Evolutionary conservation across 805 yeast genomes (phyloP), one percentile per base, ranked within the genome.

Genomic region (Candida golubevii): DNA sequence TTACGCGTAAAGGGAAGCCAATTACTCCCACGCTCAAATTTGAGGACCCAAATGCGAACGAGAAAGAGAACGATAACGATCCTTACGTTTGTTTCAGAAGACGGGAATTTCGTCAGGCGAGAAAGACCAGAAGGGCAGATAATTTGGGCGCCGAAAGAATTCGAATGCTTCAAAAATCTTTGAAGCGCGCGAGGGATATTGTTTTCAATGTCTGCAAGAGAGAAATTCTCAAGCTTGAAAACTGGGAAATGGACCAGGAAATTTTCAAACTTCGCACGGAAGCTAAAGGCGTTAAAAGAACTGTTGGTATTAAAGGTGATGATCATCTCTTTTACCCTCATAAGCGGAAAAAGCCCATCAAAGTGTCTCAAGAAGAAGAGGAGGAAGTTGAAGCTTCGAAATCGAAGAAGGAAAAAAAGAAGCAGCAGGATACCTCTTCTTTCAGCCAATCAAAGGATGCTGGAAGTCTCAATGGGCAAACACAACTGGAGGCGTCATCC

Each of bases 1-100:
- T 89, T 14, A 79, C 66, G 35, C 71, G 88, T 42, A 63, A 71
- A 26, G 97, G 97, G 29, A 77, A 78, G 54, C 64, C 85, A 4
- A 77, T 93, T 15, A 76, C 80, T 53, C 96, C 97, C 4, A 63
- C 74, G 12, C 71, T 93, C 40, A 86, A 82, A 61, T 89, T 87
- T 61, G 97, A 90, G 67, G 90, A 87, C 54, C 87, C 87, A 23
- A 68, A 62, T 51, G 74, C 74, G 7, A 79, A 79, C 44, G 93
- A 88, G 47, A 89, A 89, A 58, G 97, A 90, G 57, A 70, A 71
- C 45, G 97, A 90, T 57, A 79, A 78, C 47, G 97, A 93, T 63
- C 98, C 99, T 1, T 93, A 93, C 63, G 84, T 88, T 34, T 88
- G 97, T 69, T 93, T 93, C 72, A 79, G 99, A 58, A 82, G 97